A percentile compares a stretch with the other conserved stretches of the same genome.
Evolutionary conservation across 371 early-diverging fungal genomes (phyloP).

Genomic region (Mortierella sp.): DNA sequence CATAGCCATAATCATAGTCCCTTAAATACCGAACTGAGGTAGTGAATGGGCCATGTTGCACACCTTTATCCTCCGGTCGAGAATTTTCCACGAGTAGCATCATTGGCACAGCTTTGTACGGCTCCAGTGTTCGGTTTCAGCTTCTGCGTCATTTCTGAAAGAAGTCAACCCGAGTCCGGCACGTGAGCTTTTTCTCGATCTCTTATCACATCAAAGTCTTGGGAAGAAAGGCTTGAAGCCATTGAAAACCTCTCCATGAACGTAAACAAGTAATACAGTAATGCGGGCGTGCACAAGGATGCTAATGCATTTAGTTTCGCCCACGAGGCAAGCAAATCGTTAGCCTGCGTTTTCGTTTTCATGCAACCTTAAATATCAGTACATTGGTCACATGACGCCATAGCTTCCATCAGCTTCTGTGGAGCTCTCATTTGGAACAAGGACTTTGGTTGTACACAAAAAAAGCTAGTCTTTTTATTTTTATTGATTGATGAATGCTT

Average conservation of each 20-base stretch:
- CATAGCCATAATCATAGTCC: not conserved
- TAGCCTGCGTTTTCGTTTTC: no score
- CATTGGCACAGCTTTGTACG: not conserved
- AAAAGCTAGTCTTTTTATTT: not conserved
- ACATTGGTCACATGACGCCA: no score
- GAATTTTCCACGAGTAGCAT: not conserved
- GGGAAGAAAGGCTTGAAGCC: not conserved
- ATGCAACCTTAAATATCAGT: no score
- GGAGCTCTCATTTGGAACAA: not conserved
- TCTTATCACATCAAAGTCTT: not conserved
- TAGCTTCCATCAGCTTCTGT: not conserved
- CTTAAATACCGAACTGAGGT: not conserved
- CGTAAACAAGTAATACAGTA: no score
- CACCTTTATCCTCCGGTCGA: not conserved
- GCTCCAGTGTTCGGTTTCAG: not conserved
- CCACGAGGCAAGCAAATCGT: no score
- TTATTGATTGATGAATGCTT: conserved; percentile 20
- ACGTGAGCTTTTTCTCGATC: not conserved
- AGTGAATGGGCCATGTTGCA: not conserved
- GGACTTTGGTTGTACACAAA: not conserved
- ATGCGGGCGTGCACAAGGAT: not conserved
- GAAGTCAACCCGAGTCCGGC: not conserved
- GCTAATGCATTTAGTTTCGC: not conserved
- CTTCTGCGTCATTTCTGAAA: not conserved
- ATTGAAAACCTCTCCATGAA: no score